A percentile compares a stretch with the other conserved stretches of the same genome.
These are phyloP conservation scores for Chrysosporium queenslandicum DNA, from an alignment of 2,329 filamentous ascomycete species.

Conservation along the genomic window DNA sequence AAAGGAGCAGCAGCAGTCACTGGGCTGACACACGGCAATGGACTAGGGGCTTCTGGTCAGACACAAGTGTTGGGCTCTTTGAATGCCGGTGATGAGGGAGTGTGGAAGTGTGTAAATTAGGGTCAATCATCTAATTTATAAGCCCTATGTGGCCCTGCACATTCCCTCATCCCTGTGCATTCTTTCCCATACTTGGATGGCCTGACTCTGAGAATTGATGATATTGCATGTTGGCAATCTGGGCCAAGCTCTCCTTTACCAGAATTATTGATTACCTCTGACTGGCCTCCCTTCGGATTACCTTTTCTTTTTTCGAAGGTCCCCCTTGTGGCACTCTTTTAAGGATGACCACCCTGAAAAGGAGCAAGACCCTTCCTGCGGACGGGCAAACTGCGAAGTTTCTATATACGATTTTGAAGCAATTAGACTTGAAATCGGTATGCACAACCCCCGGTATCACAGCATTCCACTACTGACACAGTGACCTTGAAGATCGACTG, in stretches of 20 bases:
- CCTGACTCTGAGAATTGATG: background rate
- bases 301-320: background rate
- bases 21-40: too few species aligned
- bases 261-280: background rate
- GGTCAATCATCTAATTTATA: background rate
- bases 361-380: constrained; percentile 37
- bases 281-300: background rate
- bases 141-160: constrained; percentile 1
- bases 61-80: too few species aligned
- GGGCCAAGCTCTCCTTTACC: background rate
- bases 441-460: constrained; percentile 11
- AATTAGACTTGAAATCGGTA: constrained; percentile 45
- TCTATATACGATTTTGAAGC: constrained; percentile 47
- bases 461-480: background rate
- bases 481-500: constrained; percentile 41
- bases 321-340: background rate
- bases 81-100: too few species aligned
- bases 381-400: constrained; percentile 44
- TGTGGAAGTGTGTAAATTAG: background rate
- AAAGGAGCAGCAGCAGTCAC: background rate
- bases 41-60: too few species aligned
- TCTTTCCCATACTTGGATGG: background rate
- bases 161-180: constrained; percentile 2
- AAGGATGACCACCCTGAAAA: constrained; percentile 30
- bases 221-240: background rate